Conservation (phyloP, 2,329 filamentous ascomycete genomes). For the Monilinia aucupariae region DNA sequence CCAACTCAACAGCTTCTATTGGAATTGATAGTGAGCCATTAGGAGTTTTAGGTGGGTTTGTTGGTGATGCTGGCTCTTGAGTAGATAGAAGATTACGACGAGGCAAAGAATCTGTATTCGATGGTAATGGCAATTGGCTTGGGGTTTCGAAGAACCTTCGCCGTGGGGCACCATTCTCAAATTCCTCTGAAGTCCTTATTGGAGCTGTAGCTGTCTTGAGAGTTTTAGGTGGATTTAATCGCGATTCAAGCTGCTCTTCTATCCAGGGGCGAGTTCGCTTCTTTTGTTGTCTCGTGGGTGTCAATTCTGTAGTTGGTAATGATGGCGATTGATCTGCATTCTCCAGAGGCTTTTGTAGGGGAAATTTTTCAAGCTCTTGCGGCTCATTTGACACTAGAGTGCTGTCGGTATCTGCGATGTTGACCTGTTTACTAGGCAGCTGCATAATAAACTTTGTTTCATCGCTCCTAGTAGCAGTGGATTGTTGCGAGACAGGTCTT, state of each 20-base stretch:
- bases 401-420: background rate
- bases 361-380: background rate
- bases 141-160: slow-evolving; percentile 15
- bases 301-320: background rate
- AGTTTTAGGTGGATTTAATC: background rate
- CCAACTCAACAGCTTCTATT: background rate
- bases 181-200: background rate
- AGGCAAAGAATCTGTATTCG: background rate
- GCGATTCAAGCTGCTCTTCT: background rate
- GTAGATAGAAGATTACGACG: background rate
- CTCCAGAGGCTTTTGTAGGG: background rate
- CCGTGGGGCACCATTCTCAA: background rate
- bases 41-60: background rate
- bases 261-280: background rate
- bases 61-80: background rate
- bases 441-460: background rate
- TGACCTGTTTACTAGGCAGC: background rate
- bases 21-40: background rate
- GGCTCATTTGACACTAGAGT: background rate
- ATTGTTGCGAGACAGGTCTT: background rate
- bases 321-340: background rate
- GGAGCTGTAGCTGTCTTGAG: background rate
- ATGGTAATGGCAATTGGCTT: slow-evolving; percentile 3
- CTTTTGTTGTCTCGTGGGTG: background rate
- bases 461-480: background rate